These are phyloP conservation scores for Haplographium delicatum DNA, from an alignment of 495 filamentous ascomycete genomes.

Conservation along the genomic window DNA sequence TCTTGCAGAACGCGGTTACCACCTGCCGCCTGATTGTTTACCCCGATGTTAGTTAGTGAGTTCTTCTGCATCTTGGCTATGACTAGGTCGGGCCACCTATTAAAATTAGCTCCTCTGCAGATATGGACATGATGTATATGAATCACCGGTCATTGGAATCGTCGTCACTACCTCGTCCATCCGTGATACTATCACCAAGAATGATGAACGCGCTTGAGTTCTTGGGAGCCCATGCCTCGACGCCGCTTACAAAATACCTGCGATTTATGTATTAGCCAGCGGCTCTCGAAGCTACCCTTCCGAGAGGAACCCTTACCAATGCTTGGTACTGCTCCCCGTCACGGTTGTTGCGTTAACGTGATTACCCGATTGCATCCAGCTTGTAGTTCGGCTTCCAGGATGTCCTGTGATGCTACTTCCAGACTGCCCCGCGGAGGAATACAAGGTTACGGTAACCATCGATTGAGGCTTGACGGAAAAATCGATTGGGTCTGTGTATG, in stretches of 20 bases:
- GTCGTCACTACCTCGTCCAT: constrained; percentile 59
- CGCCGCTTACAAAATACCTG: constrained; percentile 48
- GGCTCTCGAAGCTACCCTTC: too few species aligned
- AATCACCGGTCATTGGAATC: constrained; percentile 64
- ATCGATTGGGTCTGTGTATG: constrained; percentile 59
- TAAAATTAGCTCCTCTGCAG: too few species aligned
- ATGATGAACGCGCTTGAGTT: constrained; percentile 47
- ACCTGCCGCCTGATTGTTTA: constrained; percentile 68
- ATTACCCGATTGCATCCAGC: constrained; percentile 52
- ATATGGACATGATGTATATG: too few species aligned
- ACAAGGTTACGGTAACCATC: constrained; percentile 54
- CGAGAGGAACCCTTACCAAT: constrained; percentile 36
- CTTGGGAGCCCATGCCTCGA: constrained; percentile 52
- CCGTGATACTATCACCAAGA: constrained; percentile 71
- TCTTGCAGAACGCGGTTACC: constrained; percentile 61
- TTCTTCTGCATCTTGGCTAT: constrained; percentile 47
- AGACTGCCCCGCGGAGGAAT: constrained; percentile 51
- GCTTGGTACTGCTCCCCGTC: constrained; percentile 34
- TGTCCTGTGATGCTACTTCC: constrained; percentile 57
- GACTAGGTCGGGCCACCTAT: constrained; percentile 63
- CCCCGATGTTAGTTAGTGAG: constrained; percentile 42
- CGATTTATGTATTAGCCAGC: too few species aligned
- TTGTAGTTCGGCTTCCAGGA: constrained; percentile 62
- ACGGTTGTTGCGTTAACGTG: constrained; percentile 41
- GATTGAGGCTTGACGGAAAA: constrained; percentile 42